Evolutionary conservation across 257 asterid species (phyloP), one percentile per base, ranked within the genome.

Genomic region (Anisodus acutangulus): DNA sequence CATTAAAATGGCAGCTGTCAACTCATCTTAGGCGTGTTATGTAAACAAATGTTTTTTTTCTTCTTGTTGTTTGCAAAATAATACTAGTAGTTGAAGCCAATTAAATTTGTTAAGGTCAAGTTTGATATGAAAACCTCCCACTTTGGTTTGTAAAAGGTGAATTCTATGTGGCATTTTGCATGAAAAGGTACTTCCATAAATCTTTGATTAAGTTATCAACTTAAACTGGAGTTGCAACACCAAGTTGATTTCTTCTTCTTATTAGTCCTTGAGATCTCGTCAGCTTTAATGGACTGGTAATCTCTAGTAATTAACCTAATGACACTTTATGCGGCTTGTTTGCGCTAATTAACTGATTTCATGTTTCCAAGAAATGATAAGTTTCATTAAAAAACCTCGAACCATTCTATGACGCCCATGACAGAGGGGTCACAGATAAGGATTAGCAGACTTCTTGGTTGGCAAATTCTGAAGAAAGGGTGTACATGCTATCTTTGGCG

Each of bases 1-100:
- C 82, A 78, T 68, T 31, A 62, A 64, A 78, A 70, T 84, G 64
- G 86, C 9, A 83, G 85, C 67, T 85, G 85, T 85, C 86, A 43
- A 17, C n/a, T 83, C 68, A 87, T 74, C 58, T 70, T 60, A 80
- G 76, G 55, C 39, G 8, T 26, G 51, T 53, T 35, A 69, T 19
- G 63, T 19, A 3, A 7, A 76, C n/a, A 15, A 6, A 63, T 58
- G 9, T 2, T 2, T 58, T 35, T 7, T 6, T 16, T 35, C 37
- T 13, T 49, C 57, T 68, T 54, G 5, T 69, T 43, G 35, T 31
- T 31, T 19, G 66, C 84, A 47, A 67, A 84, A 53, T 1, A 82
- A 59, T 58, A 59, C 47, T n/a, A 64, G 43, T 83, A 59, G 66
- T 51, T 78, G 83, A 43, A 58, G 68, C 80, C 79, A 76, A 78